Percentiles rank a stretch among this genome's conserved stretches.
Evolutionary conservation across 1,284 basidiomycete species (phyloP).

Genomic region (Cryptococcus sp.): DNA sequence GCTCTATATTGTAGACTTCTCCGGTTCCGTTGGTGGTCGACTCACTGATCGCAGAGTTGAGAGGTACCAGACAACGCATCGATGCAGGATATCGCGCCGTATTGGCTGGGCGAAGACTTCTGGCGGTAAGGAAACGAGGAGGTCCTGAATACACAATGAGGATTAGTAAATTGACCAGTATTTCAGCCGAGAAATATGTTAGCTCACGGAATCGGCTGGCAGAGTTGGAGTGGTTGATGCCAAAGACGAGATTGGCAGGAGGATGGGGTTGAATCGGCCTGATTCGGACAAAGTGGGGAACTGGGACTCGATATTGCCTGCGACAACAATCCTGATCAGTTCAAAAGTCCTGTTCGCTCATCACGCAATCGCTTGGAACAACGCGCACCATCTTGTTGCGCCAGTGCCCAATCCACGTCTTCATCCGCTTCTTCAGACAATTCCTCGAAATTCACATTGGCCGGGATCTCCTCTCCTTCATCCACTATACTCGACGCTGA

Average conservation of each 20-base stretch:
- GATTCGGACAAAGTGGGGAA: slow-evolving; percentile 4
- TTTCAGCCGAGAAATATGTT: neutral
- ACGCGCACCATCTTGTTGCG: slow-evolving; percentile 5
- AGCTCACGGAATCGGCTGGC: slow-evolving; percentile 32
- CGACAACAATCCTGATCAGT: no score
- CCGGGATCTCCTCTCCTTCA: slow-evolving; percentile 17
- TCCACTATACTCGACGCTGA: neutral
- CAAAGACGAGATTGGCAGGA: slow-evolving; percentile 47
- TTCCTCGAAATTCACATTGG: slow-evolving; percentile 37
- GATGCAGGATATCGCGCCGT: slow-evolving; percentile 88
- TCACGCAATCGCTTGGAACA: neutral
- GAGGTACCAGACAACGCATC: slow-evolving; percentile 86
- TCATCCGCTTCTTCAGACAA: slow-evolving; percentile 18
- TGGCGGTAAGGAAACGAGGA: slow-evolving; percentile 42
- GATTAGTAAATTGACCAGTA: neutral
- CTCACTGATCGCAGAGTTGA: slow-evolving; percentile 76
- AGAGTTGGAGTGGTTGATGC: slow-evolving; percentile 39
- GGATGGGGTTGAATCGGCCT: slow-evolving; percentile 26
- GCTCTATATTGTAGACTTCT: neutral
- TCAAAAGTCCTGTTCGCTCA: neutral
- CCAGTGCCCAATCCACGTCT: slow-evolving; percentile 13
- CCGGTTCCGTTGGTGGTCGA: neutral
- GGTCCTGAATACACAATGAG: slow-evolving; percentile 13
- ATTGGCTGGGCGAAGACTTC: slow-evolving; percentile 79
- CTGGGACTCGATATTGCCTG: no score